A percentile compares a stretch with the other conserved stretches of the same genome.
Evolutionary conservation across 805 yeast species (phyloP).

Genomic region (Cyberlindnera japonica): DNA sequence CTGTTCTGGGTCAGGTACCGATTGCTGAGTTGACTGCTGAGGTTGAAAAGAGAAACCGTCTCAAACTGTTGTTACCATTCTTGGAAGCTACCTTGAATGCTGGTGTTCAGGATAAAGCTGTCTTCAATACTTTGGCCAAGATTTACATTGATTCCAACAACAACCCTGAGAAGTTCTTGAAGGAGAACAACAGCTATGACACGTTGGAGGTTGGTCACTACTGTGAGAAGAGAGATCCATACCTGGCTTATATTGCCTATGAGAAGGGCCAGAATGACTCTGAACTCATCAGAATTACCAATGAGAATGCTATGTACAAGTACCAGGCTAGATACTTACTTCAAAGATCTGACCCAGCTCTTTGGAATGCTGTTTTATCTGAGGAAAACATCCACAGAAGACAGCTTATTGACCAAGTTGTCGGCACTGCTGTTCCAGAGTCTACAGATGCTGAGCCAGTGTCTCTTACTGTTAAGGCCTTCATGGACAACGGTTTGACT

Average conservation of each 20-base stretch:
- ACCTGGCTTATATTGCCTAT: constrained; percentile 94
- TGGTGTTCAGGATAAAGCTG: constrained; percentile 86
- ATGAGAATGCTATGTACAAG: constrained; percentile 96
- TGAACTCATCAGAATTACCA: constrained; percentile 87
- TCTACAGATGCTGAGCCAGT: constrained; percentile 89
- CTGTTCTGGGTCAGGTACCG: constrained; percentile 94
- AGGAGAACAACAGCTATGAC: constrained; percentile 86
- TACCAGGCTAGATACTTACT: constrained; percentile 97
- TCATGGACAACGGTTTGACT: constrained; percentile 93
- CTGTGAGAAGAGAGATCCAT: constrained; percentile 99
- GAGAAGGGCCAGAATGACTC: constrained; percentile 91
- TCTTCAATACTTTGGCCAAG: constrained; percentile 92
- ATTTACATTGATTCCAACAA: constrained; percentile 97
- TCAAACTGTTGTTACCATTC: constrained; percentile 88
- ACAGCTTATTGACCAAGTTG: constrained; percentile 88
- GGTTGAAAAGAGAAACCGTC: constrained; percentile 94
- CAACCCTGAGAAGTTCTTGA: constrained; percentile 93
- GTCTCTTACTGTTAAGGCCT: constrained; percentile 89
- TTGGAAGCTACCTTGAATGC: constrained; percentile 81
- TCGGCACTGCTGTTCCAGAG: constrained; percentile 95
- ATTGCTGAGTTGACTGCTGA: constrained; percentile 83
- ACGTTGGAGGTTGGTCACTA: constrained; percentile 95
- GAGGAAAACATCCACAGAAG: constrained; percentile 83
- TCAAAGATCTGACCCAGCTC: constrained; percentile 75
- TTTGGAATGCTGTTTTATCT: constrained; percentile 78